Evolutionary conservation across 305 asterid genomes (phyloP).

Genomic region (Fraxinus angustifolia): DNA sequence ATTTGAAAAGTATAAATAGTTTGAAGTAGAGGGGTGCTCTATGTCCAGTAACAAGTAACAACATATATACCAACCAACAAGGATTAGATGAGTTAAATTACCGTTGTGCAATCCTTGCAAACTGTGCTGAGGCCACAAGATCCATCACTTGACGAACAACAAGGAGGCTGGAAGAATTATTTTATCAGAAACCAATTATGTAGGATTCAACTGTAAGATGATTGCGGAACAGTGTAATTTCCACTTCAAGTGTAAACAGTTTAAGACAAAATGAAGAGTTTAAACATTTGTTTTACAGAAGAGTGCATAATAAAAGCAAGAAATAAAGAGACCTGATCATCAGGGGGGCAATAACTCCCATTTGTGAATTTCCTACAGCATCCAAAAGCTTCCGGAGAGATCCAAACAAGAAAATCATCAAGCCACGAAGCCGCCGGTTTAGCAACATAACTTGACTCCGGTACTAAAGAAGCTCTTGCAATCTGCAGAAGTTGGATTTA

Average conservation of each 20-base stretch:
- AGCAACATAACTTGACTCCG: constrained; percentile 90
- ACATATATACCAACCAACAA: background rate
- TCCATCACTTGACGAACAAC: constrained; percentile 65
- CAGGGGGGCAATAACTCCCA: constrained; percentile 84
- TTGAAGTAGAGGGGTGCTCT: background rate
- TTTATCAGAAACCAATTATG: constrained; percentile 12
- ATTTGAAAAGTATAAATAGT: background rate
- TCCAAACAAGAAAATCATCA: constrained; percentile 96
- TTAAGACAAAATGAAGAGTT: constrained; percentile 13
- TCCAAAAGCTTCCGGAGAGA: constrained; percentile 96
- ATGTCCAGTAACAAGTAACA: background rate
- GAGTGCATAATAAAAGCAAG: background rate
- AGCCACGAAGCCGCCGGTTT: constrained; percentile 99
- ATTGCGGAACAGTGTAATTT: background rate
- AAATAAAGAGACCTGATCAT: constrained; percentile 69
- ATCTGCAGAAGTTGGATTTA: constrained; percentile 51
- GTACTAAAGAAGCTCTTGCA: constrained; percentile 77
- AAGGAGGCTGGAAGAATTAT: constrained; percentile 75
- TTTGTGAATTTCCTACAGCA: constrained; percentile 94
- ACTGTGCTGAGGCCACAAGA: constrained; percentile 60
- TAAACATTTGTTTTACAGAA: background rate
- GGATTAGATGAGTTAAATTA: constrained; percentile 28
- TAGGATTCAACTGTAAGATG: background rate
- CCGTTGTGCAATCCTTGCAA: constrained; percentile 96
- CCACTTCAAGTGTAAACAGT: background rate